A percentile compares a stretch with the other conserved stretches of the same genome.
phyloP scores from a whole-genome alignment of 139 green algal genomes.

The Chlorella sp. region DNA sequence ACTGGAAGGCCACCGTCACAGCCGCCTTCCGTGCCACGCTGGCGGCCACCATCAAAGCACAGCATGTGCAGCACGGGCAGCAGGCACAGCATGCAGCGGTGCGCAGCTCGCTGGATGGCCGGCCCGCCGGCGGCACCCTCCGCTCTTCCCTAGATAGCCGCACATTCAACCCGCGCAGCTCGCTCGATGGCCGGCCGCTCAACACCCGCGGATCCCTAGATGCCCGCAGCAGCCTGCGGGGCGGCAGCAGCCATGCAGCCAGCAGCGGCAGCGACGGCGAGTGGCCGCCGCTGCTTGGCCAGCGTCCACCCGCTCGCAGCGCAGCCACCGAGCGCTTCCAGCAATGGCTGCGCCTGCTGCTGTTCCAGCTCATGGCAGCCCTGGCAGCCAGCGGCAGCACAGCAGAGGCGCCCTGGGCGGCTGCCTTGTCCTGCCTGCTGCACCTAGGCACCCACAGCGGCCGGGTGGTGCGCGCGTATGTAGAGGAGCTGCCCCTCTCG shows the following conservation, averaged over 20 bases:
- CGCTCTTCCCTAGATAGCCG: no score
- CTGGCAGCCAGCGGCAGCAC: constrained; percentile 30
- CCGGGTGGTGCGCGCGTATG: constrained; percentile 49
- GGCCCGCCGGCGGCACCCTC: neutral
- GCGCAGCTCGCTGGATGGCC: neutral
- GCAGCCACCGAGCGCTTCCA: constrained; percentile 42
- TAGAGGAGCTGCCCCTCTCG: constrained; percentile 55
- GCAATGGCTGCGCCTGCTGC: constrained; percentile 77
- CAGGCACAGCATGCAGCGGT: neutral
- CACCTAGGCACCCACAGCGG: constrained; percentile 64
- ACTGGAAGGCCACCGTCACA: constrained; percentile 41
- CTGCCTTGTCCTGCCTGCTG: constrained; percentile 71
- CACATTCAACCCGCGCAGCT: neutral
- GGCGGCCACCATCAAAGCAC: constrained; percentile 1
- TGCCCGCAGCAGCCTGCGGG: no score
- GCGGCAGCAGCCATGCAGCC: no score
- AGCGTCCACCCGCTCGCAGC: neutral
- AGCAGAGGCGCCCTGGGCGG: constrained; percentile 65
- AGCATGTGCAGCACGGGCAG: neutral
- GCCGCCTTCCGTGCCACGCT: constrained; percentile 38
- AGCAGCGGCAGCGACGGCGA: neutral
- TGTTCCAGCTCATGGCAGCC: constrained; percentile 68
- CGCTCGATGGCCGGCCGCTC: neutral
- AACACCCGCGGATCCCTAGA: no score
- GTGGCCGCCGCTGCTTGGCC: constrained; percentile 35